Evolutionary conservation across 2,329 filamentous ascomycete genomes (phyloP), one percentile per base, ranked within the genome.

Genomic region (Aspergillus sp.): DNA sequence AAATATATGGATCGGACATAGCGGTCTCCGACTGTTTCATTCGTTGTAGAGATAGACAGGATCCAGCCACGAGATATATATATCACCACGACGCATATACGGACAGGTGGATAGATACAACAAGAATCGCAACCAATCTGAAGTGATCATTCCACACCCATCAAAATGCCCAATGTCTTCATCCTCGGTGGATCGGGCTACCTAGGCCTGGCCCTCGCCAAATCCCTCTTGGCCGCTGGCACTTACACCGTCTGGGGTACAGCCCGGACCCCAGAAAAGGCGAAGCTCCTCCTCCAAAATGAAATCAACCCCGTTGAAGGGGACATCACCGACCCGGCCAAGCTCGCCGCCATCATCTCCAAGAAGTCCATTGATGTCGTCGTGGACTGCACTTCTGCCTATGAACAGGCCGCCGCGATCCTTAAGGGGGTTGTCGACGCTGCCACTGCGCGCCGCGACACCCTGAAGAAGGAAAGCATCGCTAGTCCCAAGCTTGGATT

Each of bases 181-280:
- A 49, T 72, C 42, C 53, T 69, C 45, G 67, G 68, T 17, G 64
- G 62, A 11, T 63, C 65, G 3, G 70, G 69, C 49, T 71, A 68
- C 47, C 47, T 73, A 10, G 70, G 70, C 44, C 52, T 55, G 24
- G 43, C 56, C 1, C 17, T 68, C 11, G 54, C 55, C 16, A 50
- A 56, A 20, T 48, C 57, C 19, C 61, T 66, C 3, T 46, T 71
- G 13, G 62, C 61, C 16, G 58, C 58, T 5, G 65, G 62, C 24
- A 59, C 58, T 33, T 61, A 74, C 50, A 63, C 59, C 7, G 71
- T 74, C 41, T 74, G 68, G 46, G 71, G 71, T 17, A 60, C 71
- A 30, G 68, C 66, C 10, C 64, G 69, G 46, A 61, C 58, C 2
- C 45, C 58, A 2, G 57, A 60, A n/a, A 74, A 72, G 57, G 68